These are phyloP conservation scores for Malania oleifera DNA, from an alignment of 164 flowering plant species.

Conservation along the genomic window DNA sequence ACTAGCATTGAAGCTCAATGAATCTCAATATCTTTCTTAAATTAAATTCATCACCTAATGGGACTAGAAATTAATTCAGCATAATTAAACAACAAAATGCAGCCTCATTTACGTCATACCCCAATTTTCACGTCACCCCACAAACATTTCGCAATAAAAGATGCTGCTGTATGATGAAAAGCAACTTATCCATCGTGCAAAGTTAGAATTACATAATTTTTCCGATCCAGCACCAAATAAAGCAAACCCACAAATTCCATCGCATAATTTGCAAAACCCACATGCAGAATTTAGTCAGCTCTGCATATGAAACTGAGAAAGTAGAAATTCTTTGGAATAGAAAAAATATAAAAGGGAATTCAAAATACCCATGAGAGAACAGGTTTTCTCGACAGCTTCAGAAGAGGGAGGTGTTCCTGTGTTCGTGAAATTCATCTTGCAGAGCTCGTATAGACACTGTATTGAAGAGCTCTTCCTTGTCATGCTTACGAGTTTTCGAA, in stretches of 20 bases:
- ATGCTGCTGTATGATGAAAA: too few species aligned
- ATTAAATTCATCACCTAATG: too few species aligned
- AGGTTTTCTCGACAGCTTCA: neutral
- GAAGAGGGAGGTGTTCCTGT: slow-evolving; percentile 1
- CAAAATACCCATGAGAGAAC: slow-evolving; percentile 1
- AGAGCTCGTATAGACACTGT: neutral
- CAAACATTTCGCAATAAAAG: too few species aligned
- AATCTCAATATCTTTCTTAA: too few species aligned
- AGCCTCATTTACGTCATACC: too few species aligned
- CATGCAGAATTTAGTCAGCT: slow-evolving; percentile 1
- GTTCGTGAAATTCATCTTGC: neutral
- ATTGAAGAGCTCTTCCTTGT: slow-evolving; percentile 5
- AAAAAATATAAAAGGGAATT: too few species aligned
- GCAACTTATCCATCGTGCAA: too few species aligned
- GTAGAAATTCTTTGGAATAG: neutral
- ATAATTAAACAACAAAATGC: too few species aligned
- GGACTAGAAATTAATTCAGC: too few species aligned
- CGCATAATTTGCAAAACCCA: slow-evolving; percentile 1
- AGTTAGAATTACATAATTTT: neutral
- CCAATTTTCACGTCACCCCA: too few species aligned
- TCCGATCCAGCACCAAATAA: slow-evolving; percentile 1
- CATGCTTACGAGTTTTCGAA: neutral
- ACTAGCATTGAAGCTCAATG: too few species aligned
- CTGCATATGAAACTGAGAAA: neutral
- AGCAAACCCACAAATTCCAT: slow-evolving; percentile 8